These are phyloP conservation scores for Boletales sp. DNA, from an alignment of 768 basidiomycete species.

Conservation along the genomic window DNA sequence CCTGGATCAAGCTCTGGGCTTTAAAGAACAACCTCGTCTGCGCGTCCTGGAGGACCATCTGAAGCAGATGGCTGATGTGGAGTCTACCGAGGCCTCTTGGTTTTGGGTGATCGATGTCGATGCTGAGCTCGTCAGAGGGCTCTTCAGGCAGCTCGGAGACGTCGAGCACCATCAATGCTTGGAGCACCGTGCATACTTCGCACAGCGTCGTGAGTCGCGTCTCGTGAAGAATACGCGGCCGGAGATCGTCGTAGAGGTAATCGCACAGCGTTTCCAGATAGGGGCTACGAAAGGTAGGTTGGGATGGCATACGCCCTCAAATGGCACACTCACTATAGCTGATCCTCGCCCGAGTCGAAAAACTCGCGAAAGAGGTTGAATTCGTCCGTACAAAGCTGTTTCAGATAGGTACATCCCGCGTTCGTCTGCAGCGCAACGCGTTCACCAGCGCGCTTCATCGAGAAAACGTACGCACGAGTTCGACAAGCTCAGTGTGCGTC, in stretches of 20 bases:
- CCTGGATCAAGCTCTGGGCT: slow-evolving; percentile 87
- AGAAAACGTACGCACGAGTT: slow-evolving; percentile 55
- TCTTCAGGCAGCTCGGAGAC: slow-evolving; percentile 41
- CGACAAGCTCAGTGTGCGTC: slow-evolving; percentile 75
- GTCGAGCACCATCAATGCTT: slow-evolving; percentile 94
- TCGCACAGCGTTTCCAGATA: slow-evolving; percentile 93
- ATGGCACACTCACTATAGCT: slow-evolving; percentile 52
- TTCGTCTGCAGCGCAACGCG: slow-evolving; percentile 56
- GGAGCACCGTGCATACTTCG: slow-evolving; percentile 93
- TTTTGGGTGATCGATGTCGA: slow-evolving; percentile 37
- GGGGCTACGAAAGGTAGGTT: slow-evolving; percentile 46
- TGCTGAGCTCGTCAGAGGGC: slow-evolving; percentile 29
- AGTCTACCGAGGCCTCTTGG: slow-evolving; percentile 51
- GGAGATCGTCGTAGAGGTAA: slow-evolving; percentile 91
- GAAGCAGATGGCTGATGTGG: slow-evolving; percentile 76
- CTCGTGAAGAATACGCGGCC: slow-evolving; percentile 94
- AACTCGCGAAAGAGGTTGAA: slow-evolving; percentile 82
- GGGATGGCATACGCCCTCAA: slow-evolving; percentile 1
- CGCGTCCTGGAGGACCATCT: slow-evolving; percentile 92
- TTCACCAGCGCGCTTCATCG: not conserved
- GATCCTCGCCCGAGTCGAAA: slow-evolving; percentile 81
- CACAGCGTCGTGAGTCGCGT: slow-evolving; percentile 83
- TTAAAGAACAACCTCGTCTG: slow-evolving; percentile 96
- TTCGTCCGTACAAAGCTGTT: slow-evolving; percentile 88
- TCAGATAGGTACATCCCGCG: slow-evolving; percentile 88